Evolutionary conservation across 345 rosid genomes (phyloP).

Genomic region (Melaleuca alternifolia): DNA sequence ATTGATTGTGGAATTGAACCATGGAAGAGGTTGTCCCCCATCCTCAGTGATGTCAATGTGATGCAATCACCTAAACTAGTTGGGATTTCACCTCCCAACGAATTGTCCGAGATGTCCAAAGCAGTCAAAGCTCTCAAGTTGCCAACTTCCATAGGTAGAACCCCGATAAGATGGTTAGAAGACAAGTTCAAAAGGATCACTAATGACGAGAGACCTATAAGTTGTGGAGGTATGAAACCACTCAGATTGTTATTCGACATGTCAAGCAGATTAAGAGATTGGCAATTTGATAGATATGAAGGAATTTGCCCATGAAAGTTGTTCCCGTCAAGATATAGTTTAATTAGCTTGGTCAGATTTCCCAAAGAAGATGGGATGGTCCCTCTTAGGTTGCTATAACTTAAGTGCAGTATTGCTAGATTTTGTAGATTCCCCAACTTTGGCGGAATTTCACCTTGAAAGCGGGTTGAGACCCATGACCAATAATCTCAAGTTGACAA

Average conservation of each 20-base stretch:
- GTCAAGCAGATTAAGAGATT: background rate
- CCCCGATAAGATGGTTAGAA: background rate
- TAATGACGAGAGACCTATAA: background rate
- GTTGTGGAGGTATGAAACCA: background rate
- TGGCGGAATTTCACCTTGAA: background rate
- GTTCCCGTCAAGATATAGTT: background rate
- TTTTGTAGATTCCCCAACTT: background rate
- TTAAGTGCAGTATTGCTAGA: fast-evolving
- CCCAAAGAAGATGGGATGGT: background rate
- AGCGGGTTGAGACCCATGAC: fast-evolving
- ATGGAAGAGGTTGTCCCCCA: background rate
- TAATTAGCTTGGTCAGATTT: background rate
- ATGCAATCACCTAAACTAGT: background rate
- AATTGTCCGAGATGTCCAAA: background rate
- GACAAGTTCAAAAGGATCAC: background rate
- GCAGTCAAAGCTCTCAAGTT: background rate
- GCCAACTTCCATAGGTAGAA: background rate
- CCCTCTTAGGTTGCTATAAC: background rate
- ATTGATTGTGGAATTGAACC: background rate
- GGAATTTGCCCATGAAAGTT: background rate
- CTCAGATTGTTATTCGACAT: background rate
- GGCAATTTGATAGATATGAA: background rate
- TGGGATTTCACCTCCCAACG: background rate
- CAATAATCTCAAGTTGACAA: background rate
- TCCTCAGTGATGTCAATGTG: background rate